Base-by-base conservation (phyloP, 1,139 yeast species). In the Arxiozyma heterogenica region DNA sequence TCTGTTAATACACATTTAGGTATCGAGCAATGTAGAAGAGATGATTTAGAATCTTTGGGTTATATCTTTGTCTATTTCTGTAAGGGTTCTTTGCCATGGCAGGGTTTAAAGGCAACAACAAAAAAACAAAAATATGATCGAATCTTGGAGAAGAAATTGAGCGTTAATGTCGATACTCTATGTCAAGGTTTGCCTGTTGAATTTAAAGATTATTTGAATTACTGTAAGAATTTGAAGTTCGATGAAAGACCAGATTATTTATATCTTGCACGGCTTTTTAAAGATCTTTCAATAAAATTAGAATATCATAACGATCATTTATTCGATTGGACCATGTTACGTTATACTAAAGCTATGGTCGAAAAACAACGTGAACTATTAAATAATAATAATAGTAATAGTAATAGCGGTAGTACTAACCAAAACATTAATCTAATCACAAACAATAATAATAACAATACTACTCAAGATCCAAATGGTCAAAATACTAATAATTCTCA, bases 51-150 rank as follows among this genome's bases (percentile, higher is more conserved):
- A 74, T 84, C 94, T 62, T 80, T 93, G 71, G 98, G 97, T 47
- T 91, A 93, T 70, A 97, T 93, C 52, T 79, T 93, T 67, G 88
- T 93, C 65, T 93, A 93, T 73, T 93, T 93, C 69, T 89, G 96
- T 71, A 83, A 96, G 59, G 98, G 98, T 47, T 86, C 95, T n/a
- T 78, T 93, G 65, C 98, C 98, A 50, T 93, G 98, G 98, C 98
- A 93, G 73, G 98, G 98, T 3, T 81, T 93, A 65, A 90, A 91
- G 71, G 98, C 98, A 41, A 95, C 93, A 48, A 89, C 98, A 22
- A 93, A 93, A 75, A 85, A 95, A 72, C 98, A 93, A 71, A 93
- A 93, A 74, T 93, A 93, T 73, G 97, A 91, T 73, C 80, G 98
- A 59, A 93, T 93, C 66, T 86, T 91, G 89, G 98, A 93, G 71